Evolutionary conservation across 1,284 basidiomycete species (phyloP).

Genomic region (Vanrija sp.): DNA sequence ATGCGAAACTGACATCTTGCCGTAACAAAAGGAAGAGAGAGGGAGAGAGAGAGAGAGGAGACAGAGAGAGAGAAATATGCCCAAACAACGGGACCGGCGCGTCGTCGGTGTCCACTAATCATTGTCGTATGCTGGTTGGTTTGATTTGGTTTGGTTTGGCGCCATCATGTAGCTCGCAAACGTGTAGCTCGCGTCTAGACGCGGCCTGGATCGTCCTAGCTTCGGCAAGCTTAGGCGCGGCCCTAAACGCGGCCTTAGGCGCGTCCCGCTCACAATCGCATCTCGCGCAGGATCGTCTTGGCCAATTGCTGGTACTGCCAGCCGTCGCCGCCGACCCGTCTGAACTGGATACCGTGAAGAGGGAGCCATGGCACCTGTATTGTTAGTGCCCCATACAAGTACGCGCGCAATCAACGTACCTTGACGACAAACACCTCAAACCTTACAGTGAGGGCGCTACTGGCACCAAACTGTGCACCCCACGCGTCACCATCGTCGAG

Average conservation of each 20-base stretch:
- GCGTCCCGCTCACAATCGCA: conserved; percentile 63
- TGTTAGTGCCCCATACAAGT: conserved; percentile 1
- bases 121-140: too few relatives aligned
- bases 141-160: too few relatives aligned
- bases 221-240: too few relatives aligned
- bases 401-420: conserved; percentile 52
- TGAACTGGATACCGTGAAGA: conserved; percentile 92
- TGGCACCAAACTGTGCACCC: conserved; percentile 45
- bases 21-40: not conserved
- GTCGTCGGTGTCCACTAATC: too few relatives aligned
- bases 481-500: conserved; percentile 59
- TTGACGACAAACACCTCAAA: conserved; percentile 95
- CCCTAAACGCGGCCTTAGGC: too few relatives aligned
- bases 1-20: too few relatives aligned
- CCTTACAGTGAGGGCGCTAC: conserved; percentile 71
- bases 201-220: too few relatives aligned
- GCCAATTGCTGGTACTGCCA: conserved; percentile 98
- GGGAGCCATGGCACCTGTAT: conserved; percentile 86
- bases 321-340: conserved; percentile 83
- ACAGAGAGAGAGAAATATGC: not conserved
- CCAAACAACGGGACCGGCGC: too few relatives aligned
- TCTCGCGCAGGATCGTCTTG: conserved; percentile 84
- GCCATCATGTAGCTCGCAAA: too few relatives aligned
- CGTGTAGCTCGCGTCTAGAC: too few relatives aligned
- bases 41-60: not conserved